These are phyloP conservation scores for Alternaria dauci DNA, from an alignment of 2,329 filamentous ascomycete genomes.

Conservation along the genomic window DNA sequence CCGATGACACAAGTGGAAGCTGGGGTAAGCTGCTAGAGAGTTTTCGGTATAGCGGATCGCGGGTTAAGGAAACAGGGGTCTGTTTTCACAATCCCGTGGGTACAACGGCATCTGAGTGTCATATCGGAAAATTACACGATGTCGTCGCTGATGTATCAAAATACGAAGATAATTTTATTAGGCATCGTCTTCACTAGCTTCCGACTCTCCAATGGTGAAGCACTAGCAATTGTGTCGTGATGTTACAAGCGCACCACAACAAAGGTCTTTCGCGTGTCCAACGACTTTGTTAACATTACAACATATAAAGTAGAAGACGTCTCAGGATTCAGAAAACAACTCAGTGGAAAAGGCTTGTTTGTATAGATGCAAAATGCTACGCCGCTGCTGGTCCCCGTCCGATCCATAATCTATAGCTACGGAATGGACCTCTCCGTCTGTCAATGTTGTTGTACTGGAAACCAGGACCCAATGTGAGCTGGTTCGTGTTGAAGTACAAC, in stretches of 20 bases:
- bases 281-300: not conserved
- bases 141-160: not conserved
- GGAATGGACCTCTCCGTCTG: constrained; percentile 49
- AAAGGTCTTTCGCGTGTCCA: too few species aligned
- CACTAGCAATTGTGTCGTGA: not conserved
- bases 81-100: not conserved
- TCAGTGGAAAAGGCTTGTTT: not conserved
- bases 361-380: not conserved
- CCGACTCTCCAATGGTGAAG: not conserved
- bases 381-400: constrained; percentile 50
- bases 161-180: accelerated
- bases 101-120: not conserved
- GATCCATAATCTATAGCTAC: constrained; percentile 49
- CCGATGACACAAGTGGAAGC: constrained; percentile 26
- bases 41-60: constrained; percentile 19
- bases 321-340: not conserved
- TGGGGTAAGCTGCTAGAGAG: constrained; percentile 24
- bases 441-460: constrained; percentile 54
- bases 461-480: constrained; percentile 48
- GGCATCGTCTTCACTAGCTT: not conserved
- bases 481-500: constrained; percentile 56
- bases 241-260: not conserved
- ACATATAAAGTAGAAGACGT: not conserved
- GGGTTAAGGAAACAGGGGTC: constrained; percentile 27
- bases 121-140: not conserved